phyloP scores from a whole-genome alignment of 2,329 filamentous ascomycete species.

The Paraconiothyrium sp. region DNA sequence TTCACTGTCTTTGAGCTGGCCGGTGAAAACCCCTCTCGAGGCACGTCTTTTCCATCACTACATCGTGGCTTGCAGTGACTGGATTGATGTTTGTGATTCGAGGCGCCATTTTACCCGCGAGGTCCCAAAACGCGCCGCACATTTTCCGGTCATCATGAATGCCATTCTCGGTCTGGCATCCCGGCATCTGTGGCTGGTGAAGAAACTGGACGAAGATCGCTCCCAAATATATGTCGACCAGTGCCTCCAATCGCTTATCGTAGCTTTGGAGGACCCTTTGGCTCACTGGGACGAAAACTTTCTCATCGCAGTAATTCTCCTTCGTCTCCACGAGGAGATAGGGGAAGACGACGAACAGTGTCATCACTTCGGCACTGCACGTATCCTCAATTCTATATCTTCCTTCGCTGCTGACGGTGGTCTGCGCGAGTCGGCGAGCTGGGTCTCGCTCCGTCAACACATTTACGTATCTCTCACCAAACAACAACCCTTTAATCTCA shows the following conservation, averaged over 20 bases:
- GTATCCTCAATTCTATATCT: slow-evolving; percentile 51
- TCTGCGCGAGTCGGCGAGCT: slow-evolving; percentile 52
- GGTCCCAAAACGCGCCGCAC: slow-evolving; percentile 58
- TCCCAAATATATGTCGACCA: slow-evolving; percentile 57
- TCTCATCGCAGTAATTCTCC: slow-evolving; percentile 59
- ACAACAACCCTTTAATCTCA: slow-evolving; percentile 44
- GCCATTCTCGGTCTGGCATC: slow-evolving; percentile 59
- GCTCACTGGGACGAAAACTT: slow-evolving; percentile 58
- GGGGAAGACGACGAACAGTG: slow-evolving; percentile 51
- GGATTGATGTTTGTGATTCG: slow-evolving; percentile 41
- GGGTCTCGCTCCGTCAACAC: slow-evolving; percentile 54
- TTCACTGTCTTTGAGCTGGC: slow-evolving; percentile 32
- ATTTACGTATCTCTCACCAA: slow-evolving; percentile 52
- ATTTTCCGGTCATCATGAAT: slow-evolving; percentile 58
- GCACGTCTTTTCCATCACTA: slow-evolving; percentile 41
- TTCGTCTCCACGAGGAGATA: slow-evolving; percentile 61
- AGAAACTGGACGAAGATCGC: slow-evolving; percentile 51
- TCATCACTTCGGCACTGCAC: slow-evolving; percentile 52
- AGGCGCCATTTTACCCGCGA: slow-evolving; percentile 54
- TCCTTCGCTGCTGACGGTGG: slow-evolving; percentile 51
- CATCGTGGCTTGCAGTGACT: slow-evolving; percentile 39
- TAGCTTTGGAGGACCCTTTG: slow-evolving; percentile 54
- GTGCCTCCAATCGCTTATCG: slow-evolving; percentile 59
- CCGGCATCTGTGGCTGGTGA: slow-evolving; percentile 55
- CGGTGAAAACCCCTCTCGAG: slow-evolving; percentile 36